Base-by-base conservation (phyloP, 441 rosid species). In the Capsella rubella region DNA sequence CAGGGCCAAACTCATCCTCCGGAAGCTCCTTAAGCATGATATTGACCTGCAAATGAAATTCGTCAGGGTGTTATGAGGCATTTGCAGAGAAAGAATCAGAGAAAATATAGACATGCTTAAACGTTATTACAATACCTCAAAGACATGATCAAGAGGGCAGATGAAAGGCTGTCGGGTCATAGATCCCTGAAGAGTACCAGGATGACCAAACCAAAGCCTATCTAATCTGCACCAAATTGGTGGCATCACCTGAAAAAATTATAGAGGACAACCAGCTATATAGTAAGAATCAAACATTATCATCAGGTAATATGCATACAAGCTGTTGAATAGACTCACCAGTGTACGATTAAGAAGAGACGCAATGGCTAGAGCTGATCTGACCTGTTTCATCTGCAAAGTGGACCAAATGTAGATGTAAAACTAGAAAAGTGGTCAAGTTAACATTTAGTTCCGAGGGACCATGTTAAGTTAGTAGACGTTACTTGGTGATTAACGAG, bases 211-310 rank as follows among this genome's bases (percentile, higher is more conserved):
- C 99, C 99, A 96, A 63, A 96, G 83, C 79, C 98, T 89, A 73
- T 96, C 99, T 87, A 96, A 74, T 87, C 98, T 90, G 86, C 99
- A 96, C 99, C 99, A 96, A 68, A 93, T 67, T 18, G 97, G 97
- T 72, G 99, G 99, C 96, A 93, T 86, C 67, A 95, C 90, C 98
- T 95, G 83, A 81, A 78, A 82, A 47, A 31, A 76, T 37, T 8
- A 50, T 47, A 45, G 4, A 56, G 29, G 50, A 8, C 57, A 63
- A 60, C 37, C 59, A 63, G 28, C 42, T 62, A 55, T 31, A 45
- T 7, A 21, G 14, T 69, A 62, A 55, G 50, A 69, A 47, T 42
- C 47, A 70, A 53, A 29, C 46, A 21, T 16, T 64, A 49, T 21
- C 66, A 47, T 64, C 18, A 50, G 4, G 16, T 15, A 15, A 21